Evolutionary conservation across 2,329 filamentous ascomycete species (phyloP), one percentile per base, ranked within the genome.

Genomic region (Ophiosphaerella narmari): DNA sequence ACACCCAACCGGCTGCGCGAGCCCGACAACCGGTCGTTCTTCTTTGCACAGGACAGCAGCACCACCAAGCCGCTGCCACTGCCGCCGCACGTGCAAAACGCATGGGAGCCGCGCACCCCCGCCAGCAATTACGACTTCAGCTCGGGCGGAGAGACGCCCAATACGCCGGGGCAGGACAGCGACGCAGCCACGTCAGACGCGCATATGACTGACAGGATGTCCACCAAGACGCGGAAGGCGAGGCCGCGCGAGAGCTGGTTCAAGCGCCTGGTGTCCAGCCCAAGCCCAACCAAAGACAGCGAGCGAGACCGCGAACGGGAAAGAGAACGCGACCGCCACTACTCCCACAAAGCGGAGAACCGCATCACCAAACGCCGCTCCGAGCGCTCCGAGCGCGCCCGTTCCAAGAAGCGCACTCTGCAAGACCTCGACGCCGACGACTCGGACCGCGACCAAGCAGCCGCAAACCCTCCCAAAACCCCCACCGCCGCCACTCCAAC

Each of bases 141-240:
- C 49, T 78, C 75, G 11, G 78, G 77, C 43, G 78, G 77, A 16
- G 78, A 80, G 60, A 81, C 78, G 37, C 78, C 78, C 0, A 74
- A 75, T 52, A 78, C 76, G 4, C 77, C 77, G 0, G 63, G 58
- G n/a, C 64, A 70, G 32, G 76, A 78, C 54, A 76, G 72, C 60
- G 75, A 77, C 53, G 66, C 70, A 29, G 69, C 71, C 13, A 77
- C 75, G 8, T 75, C 75, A 6, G 75, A 76, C 44, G 71, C 70
- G 37, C 62, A 67, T 31, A 54, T 70, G 50, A 60, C 64, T 23
- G 54, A 46, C 35, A 64, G 52, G 35, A 71, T 68, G 68, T 53
- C 57, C 44, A 55, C 56, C 44, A 61, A 65, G 42, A 71, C 72
- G 2, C 69, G 60, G 40, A 77, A 76, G 57, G 64, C 40, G 21